Evolutionary conservation across 2,329 filamentous ascomycete species (phyloP), one percentile per base, ranked within the genome.

Genomic region (Penicillium olsonii): DNA sequence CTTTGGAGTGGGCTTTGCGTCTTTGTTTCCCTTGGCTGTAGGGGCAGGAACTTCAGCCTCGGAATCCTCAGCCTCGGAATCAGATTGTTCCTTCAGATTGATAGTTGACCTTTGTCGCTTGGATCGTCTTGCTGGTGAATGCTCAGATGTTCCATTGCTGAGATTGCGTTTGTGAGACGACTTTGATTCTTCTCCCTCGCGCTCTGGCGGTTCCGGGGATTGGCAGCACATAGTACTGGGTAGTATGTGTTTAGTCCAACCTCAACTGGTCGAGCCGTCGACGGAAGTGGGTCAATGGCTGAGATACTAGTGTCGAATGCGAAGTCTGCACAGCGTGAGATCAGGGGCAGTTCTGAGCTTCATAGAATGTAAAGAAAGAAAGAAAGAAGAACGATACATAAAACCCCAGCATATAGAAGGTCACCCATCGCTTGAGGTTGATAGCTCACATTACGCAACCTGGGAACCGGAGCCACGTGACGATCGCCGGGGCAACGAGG

Each of bases 401-500:
- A n/a, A n/a, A n/a, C n/a, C n/a, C n/a, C n/a, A n/a, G n/a, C n/a
- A n/a, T n/a, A n/a, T n/a, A n/a, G n/a, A n/a, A n/a, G n/a, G n/a
- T n/a, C n/a, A n/a, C n/a, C n/a, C n/a, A n/a, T n/a, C n/a, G n/a
- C n/a, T n/a, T n/a, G n/a, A n/a, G n/a, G n/a, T n/a, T n/a, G n/a
- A n/a, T n/a, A n/a, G n/a, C n/a, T n/a, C n/a, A 5, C 20, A 31
- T 29, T 11, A 43, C 11, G 24, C 27, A 35, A 29, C n/a, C n/a
- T n/a, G 34, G 41, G 35, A 38, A 15, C 19, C n/a, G 18, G n/a
- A 10, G 7, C 33, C 66, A 68, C 61, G 66, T 70, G 67, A 52
- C 5, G 12, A 54, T 71, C 56, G 40, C 66, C 62, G 31, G 45
- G 60, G 60, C 61, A 70, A 71, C 68, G 14, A 41, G 45, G 60